Evolutionary conservation across 768 basidiomycete species (phyloP).

Genomic region (Pisolithus albus): DNA sequence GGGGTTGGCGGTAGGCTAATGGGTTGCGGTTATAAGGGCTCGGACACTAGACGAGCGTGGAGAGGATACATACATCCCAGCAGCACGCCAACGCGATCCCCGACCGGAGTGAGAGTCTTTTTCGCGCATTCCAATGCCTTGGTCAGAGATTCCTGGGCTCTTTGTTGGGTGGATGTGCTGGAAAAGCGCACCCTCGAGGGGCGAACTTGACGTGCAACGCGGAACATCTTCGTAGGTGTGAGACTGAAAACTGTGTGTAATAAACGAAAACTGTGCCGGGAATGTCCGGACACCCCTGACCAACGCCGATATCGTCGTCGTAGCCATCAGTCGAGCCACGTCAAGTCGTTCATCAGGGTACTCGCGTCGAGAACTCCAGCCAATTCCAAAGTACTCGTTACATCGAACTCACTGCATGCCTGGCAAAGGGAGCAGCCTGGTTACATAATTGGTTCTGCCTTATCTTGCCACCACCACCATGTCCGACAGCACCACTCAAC

Average conservation of each 20-base stretch:
- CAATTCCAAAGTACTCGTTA: too few relatives aligned
- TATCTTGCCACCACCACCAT: too few relatives aligned
- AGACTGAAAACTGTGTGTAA: background rate
- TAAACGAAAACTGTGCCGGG: too few relatives aligned
- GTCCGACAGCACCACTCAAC: constrained; percentile 2
- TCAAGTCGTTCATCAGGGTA: too few relatives aligned
- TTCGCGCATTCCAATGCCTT: constrained; percentile 46
- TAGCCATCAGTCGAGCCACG: too few relatives aligned
- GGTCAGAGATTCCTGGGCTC: constrained; percentile 62
- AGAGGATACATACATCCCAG: constrained; percentile 44
- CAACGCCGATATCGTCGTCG: too few relatives aligned
- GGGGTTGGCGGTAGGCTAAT: constrained; percentile 67
- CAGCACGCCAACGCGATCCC: constrained; percentile 48
- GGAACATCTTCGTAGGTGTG: background rate
- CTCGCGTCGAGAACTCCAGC: too few relatives aligned
- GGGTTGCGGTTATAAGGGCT: background rate
- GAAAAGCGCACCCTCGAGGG: constrained; percentile 31
- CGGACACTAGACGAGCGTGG: constrained; percentile 1
- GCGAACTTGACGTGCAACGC: background rate
- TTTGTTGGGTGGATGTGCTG: constrained; percentile 46
- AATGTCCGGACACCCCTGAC: too few relatives aligned
- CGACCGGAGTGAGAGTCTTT: constrained; percentile 42
- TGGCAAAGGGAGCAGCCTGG: too few relatives aligned
- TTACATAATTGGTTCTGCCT: too few relatives aligned
- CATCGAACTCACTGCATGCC: too few relatives aligned